phyloP scores from a whole-genome alignment of 2,329 filamentous ascomycete genomes.

The Cytospora piceae region DNA sequence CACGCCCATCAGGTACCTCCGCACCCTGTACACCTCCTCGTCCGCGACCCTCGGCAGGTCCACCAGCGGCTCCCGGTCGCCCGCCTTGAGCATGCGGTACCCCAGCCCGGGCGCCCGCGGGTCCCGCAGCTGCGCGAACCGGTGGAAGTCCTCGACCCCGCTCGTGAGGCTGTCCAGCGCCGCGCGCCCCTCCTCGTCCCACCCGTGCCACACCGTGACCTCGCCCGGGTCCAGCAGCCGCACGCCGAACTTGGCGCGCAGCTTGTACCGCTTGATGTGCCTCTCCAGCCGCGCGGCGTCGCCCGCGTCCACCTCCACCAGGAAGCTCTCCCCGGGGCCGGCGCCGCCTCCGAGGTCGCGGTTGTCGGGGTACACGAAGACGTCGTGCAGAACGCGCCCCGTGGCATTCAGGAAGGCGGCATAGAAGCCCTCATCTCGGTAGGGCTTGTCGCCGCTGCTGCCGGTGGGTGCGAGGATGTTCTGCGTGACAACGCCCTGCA shows the following conservation, averaged over 20 bases:
- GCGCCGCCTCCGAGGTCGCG: conserved; percentile 35
- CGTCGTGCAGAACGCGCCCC: conserved; percentile 84
- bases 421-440: conserved; percentile 65
- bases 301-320: conserved; percentile 80
- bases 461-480: conserved; percentile 57
- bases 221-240: conserved; percentile 68
- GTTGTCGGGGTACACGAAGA: conserved; percentile 78
- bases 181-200: conserved; percentile 52
- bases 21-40: conserved; percentile 69
- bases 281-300: conserved; percentile 65
- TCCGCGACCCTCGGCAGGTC: conserved; percentile 44
- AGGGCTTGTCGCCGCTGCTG: conserved; percentile 31
- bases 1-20: conserved; percentile 79
- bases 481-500: conserved; percentile 85
- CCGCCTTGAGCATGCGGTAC: conserved; percentile 39
- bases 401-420: conserved; percentile 83
- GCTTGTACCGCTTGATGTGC: conserved; percentile 83
- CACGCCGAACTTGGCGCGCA: conserved; percentile 77
- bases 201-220: conserved; percentile 71
- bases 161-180: conserved; percentile 35
- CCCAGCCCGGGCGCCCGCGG: conserved; percentile 51
- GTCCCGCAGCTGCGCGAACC: conserved; percentile 38
- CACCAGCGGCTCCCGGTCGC: conserved; percentile 40
- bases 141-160: conserved; percentile 10
- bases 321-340: conserved; percentile 55